These are phyloP conservation scores for Daucus carota DNA, from an alignment of 129 eudicot species.

Conservation along the genomic window DH1_v3.0 NC_030382.2:46872501-46873000, in stretches of 20 bases:
- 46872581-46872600: not conserved
- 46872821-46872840: slow-evolving; percentile 42
- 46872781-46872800: slow-evolving; percentile 31
- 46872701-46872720: slow-evolving; percentile 61
- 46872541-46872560: slow-evolving; percentile 46
- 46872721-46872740: slow-evolving; percentile 38
- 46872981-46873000: not conserved
- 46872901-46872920: not conserved
- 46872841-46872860: slow-evolving; percentile 26
- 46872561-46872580: slow-evolving; percentile 23
- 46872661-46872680: slow-evolving; percentile 42
- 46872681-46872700: slow-evolving; percentile 63
- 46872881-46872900: not conserved
- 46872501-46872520: slow-evolving; percentile 38
- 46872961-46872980: slow-evolving; percentile 3
- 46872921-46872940: not conserved
- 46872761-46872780: slow-evolving; percentile 23
- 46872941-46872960: not conserved
- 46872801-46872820: slow-evolving; percentile 64
- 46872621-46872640: slow-evolving; percentile 19
- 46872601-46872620: slow-evolving; percentile 15
- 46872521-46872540: slow-evolving; percentile 35
- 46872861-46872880: slow-evolving; percentile 36
- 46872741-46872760: slow-evolving; percentile 45
- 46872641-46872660: slow-evolving; percentile 39